Evolutionary conservation across 345 rosid genomes (phyloP), one percentile per base, ranked within the genome.

Genomic region (Populus tremula): DNA sequence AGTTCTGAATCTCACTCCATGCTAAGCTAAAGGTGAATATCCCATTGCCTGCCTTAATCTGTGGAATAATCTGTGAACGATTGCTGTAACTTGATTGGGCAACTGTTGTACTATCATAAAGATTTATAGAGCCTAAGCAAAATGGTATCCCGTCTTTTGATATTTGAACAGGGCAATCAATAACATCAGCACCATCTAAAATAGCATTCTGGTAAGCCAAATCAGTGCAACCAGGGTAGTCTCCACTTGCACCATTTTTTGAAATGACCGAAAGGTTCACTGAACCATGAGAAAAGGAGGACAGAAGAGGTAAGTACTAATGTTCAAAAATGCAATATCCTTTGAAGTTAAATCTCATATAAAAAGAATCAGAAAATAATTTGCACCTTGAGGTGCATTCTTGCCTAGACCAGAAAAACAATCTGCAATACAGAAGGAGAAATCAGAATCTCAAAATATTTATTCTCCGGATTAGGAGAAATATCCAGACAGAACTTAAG

Each of bases 161-260:
- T 81, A 96, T 83, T 87, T 96, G 99, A 77, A 96, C 88, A 70
- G 96, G 86, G 75, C 99, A 96, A 77, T 91, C 98, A 16, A 92
- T 85, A 79, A 96, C 64, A 82, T 96, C 90, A 43, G 86, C 89
- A 73, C 93, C 98, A 77, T 88, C 95, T 64, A 73, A 53, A 78
- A 96, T 89, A 68, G 99, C 99, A 29, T 82, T 81, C 75, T 43
- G 43, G 81, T 96, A 96, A 68, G 98, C 98, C 88, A 81, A 53
- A 83, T 93, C 85, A 27, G 98, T 93, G 79, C 98, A 90, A 62
- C 93, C 89, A 53, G 99, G 96, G 82, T 77, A 91, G 84, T 96
- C 96, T 69, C 97, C 99, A 75, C 99, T 96, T 62, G 99, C 98
- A 72, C 98, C 97, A 85, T 88, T 80, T 75, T 82, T 86, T 23